Evolutionary conservation across 305 asterid species (phyloP), one percentile per base, ranked within the genome.

Genomic region (Nicotiana rustica): DNA sequence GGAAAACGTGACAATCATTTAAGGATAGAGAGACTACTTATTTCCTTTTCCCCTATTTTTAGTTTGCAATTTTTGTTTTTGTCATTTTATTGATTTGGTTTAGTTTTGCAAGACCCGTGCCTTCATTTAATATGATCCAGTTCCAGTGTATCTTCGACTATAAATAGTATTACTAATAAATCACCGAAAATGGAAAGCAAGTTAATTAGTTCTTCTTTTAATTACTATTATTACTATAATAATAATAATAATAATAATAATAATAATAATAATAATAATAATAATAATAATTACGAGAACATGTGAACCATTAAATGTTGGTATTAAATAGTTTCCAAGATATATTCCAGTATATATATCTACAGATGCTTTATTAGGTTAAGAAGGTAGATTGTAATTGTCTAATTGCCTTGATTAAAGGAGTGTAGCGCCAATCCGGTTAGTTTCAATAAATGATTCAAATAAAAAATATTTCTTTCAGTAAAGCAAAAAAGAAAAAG

Each of bases 101-200:
- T 75, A 52, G 44, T 52, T 55, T 13, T 52, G 29, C 29, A 52
- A 75, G 14, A 75, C 55, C 79, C 65, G 79, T 75, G 79, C 79
- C 44, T 75, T 75, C 64, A 14, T 49, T 75, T 75, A 73, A 47
- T 73, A 73, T 21, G 79, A 21, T 21, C 21, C 19, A 71, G 14
- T 47, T 21, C 21, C 19, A 71, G 14, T 47, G 7, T 12, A 71
- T 71, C 78, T 41, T 41, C 65, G 65, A n/a, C 25, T 2, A 59
- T 6, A 59, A 59, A 59, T 59, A 25, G 9, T 59, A 17, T 59
- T 59, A 59, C 65, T 6, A 59, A 5, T n/a, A 59, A 59, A 17
- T n/a, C 65, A 17, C 65, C 65, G 3, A 59, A 59, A n/a, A 59
- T 59, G 19, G 65, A n/a, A 59, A 59, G 12, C 25, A 59, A 59